phyloP scores from a whole-genome alignment of 31 red algal species.

The Bonnemaisonia californica region DNA sequence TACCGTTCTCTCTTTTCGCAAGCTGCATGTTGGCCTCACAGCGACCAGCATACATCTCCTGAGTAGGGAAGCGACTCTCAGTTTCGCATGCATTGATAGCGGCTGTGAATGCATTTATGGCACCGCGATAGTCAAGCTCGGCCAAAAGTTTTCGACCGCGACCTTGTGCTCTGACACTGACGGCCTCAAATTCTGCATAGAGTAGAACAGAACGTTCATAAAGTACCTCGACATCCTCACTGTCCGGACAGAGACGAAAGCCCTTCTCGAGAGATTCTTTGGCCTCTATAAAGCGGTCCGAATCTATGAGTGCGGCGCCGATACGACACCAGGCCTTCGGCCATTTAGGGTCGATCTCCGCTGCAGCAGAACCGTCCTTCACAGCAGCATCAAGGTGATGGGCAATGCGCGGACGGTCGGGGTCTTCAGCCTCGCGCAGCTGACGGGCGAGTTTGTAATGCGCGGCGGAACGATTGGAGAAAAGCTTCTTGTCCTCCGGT shows the following conservation, averaged over 20 bases:
- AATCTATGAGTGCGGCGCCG: constrained; percentile 72
- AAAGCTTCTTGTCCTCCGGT: constrained; percentile 77
- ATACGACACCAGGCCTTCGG: constrained; percentile 82
- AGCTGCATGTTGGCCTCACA: constrained; percentile 47
- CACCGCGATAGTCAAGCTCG: constrained; percentile 56
- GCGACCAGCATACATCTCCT: constrained; percentile 65
- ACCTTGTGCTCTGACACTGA: constrained; percentile 50
- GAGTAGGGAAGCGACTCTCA: constrained; percentile 52
- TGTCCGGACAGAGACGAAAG: constrained; percentile 46
- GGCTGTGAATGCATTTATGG: constrained; percentile 53
- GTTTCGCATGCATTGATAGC: constrained; percentile 53
- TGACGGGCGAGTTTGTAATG: constrained; percentile 71
- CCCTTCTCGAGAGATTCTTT: constrained; percentile 66
- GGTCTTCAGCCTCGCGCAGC: constrained; percentile 48
- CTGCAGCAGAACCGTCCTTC: constrained; percentile 62
- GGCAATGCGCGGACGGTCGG: constrained; percentile 31
- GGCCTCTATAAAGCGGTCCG: constrained; percentile 73
- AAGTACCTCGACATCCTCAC: constrained; percentile 59
- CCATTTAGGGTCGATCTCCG: constrained; percentile 79
- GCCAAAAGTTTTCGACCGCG: constrained; percentile 36
- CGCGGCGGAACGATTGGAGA: constrained; percentile 83
- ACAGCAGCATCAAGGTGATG: constrained; percentile 65
- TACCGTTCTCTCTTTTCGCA: constrained; percentile 25
- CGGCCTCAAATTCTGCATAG: constrained; percentile 62
- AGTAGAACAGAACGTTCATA: constrained; percentile 53